These are phyloP conservation scores for Penicillium sp. DNA, from an alignment of 2,329 filamentous ascomycete genomes.

Conservation along the genomic window DNA sequence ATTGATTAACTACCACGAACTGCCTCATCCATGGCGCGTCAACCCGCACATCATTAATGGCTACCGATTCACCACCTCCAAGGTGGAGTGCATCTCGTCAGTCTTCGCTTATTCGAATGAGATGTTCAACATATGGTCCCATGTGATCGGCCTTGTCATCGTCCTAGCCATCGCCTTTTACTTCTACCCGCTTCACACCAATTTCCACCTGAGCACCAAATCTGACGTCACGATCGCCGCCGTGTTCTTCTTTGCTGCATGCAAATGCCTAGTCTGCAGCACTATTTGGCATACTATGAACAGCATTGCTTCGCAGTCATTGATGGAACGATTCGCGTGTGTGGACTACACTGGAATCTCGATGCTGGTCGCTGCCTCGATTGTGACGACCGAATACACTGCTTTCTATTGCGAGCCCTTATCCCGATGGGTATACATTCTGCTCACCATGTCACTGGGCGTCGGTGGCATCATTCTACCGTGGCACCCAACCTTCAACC, in stretches of 20 bases:
- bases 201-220: conserved; percentile 83
- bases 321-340: conserved; percentile 93
- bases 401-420: conserved; percentile 96
- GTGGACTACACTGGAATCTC: conserved; percentile 99
- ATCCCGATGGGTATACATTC: conserved; percentile 83
- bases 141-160: conserved; percentile 81
- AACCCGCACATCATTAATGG: conserved; percentile 90
- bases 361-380: conserved; percentile 84
- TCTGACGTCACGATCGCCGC: conserved; percentile 87
- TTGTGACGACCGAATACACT: conserved; percentile 97
- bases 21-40: conserved; percentile 87
- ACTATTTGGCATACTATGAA: conserved; percentile 99
- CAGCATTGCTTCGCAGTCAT: conserved; percentile 81
- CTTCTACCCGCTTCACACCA: conserved; percentile 84
- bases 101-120: conserved; percentile 87
- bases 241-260: conserved; percentile 93
- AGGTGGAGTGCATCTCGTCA: conserved; percentile 81
- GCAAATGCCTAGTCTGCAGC: conserved; percentile 91
- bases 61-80: conserved; percentile 91
- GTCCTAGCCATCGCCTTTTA: conserved; percentile 89
- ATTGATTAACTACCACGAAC: conserved; percentile 81
- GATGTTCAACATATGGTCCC: conserved; percentile 96
- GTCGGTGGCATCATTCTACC: conserved; percentile 85
- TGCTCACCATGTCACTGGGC: conserved; percentile 74
- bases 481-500: conserved; percentile 95